Evolutionary conservation across 495 filamentous ascomycete genomes (phyloP), one percentile per base, ranked within the genome.

Genomic region (Hyaloscypha bicolor): DNA sequence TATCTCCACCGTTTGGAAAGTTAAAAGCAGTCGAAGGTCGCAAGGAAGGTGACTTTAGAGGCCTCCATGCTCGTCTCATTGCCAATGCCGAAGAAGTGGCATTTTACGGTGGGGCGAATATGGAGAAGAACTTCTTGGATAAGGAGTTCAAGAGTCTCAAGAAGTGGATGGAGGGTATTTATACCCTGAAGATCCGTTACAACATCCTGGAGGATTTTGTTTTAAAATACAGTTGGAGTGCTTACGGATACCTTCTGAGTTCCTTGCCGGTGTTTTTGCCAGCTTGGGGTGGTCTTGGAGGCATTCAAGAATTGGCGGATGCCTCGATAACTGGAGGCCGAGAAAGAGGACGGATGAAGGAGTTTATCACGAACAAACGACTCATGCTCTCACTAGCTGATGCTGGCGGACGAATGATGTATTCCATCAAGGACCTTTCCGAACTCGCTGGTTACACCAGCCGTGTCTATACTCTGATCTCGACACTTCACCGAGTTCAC

Each of bases 171-270:
- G 94, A 98, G 75, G 88, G 91, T 22, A 96, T 98, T 65, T 98
- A 98, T 78, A 91, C 90, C 71, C 86, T 97, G 73, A 97, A 96
- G 77, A 96, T 98, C 69, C 90, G 92, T 6, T 99, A 99, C 77
- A 98, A 97, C 75, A 99, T 98, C 84, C 87, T 98, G 0, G 96
- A 99, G 78, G 96, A 99, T 74, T 96, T 98, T 73, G 92, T 99
- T 58, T 75, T 99, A 66, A 99, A 99, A 77, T 99, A 99, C 75
- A 91, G 91, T 68, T 99, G 96, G 96, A 97, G 93, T 66, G 95
- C 96, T 0, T 96, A 96, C 74, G 96, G 96, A 25, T 99, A 98
- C 70, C 84, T 98, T 52, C 81, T 98, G 29, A 93, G 94, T 32
- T 96, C 95, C 6, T 79, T 98, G 11, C 96, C 96, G 0, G 88